Base-by-base conservation (phyloP, 2,329 filamentous ascomycete species). In the Paecilomyces fulvus region DNA sequence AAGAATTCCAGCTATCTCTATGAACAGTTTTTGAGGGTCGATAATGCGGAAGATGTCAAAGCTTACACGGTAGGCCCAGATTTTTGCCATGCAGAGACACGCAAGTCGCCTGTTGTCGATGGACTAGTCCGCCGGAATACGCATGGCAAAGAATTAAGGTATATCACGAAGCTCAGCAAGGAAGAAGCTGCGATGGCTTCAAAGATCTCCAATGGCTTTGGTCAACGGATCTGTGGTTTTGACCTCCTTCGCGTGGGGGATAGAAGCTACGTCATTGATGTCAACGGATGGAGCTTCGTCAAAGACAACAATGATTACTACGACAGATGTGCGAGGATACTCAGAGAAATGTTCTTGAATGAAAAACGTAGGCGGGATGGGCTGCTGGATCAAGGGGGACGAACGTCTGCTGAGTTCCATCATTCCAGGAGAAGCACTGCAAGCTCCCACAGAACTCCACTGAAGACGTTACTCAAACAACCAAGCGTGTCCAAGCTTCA, bases 241-340 rank as follows among this genome's bases (percentile, higher is more conserved):
- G 94, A 99, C 70, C 80, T 99, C 58, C 79, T 99, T 56, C 86
- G 95, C 28, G 90, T 92, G 11, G 86, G 85, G 52, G 90, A 91
- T 14, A 90, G 90, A 71, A 97, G 92, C 70, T 99, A 90, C 73
- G 94, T 99, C 52, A 99, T 99, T 63, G 94, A 99, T 66, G 94
- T 99, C 64, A 99, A 99, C 71, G 94, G 94, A 11, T 99, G 95
- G 95, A 97, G 92, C 69, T 99, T 99, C 67, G 94, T 99, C 71
- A 99, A 99, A 72, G 95, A 99, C 71, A 99, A 99, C 66, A 92
- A 96, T 60, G 92, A 95, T 59, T 99, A 99, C 73, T 99, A 99
- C 70, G 89, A 97, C 67, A 90, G 90, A 67, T 94, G 88, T 64
- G 85, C 94, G 21, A 86, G 80, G 58, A 96, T 97, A 52, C 77